Base-by-base conservation (phyloP, 148 eudicot species). In the Spergularia marina region DNA sequence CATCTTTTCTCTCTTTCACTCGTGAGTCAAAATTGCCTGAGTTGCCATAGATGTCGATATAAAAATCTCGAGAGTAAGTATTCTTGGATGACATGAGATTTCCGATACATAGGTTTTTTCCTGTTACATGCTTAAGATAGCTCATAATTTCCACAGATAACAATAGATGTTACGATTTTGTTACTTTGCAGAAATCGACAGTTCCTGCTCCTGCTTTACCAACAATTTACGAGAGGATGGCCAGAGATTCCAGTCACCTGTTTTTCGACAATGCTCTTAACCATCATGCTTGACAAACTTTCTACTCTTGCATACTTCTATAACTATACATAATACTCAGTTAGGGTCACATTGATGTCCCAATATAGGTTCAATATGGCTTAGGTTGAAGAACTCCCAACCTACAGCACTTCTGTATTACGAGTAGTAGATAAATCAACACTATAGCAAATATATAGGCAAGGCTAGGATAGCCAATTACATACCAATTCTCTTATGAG, bases 391-490 rank as follows among this genome's bases (percentile, higher is more conserved):
- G 10, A 59, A 72, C 62, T 65, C 11, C 36, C 36, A 30, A 65
- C 74, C 80, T 72, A 15, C 53, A 72, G 79, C 80, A 17, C 76
- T 72, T 60, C 72, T 80, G 79, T 80, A 81, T 53, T 65, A 74
- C 55, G 25, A 67, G 73, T 79, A 81, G 68, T 71, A 81, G 77
- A 72, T 72, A 44, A 58, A 47, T 75, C 5, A 66, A 51, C 54
- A 54, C 58, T 44, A 71, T 70, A 53, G 56, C 13, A 54, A 68
- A 51, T 18, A 61, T 55, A 68, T 79, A 74, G 74, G 78, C 70
- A 74, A 52, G 74, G 64, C 53, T 60, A 16, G 73, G 17, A 25
- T 11, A 40, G 20, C 81, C 67, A 57, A 23, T 47, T 65, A 34
- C 73, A 66, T 68, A 68, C 18, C 17, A 20, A 49, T 76, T 58